Evolutionary conservation across 768 basidiomycete genomes (phyloP).

Genomic region (Lactarius evosmus): DNA sequence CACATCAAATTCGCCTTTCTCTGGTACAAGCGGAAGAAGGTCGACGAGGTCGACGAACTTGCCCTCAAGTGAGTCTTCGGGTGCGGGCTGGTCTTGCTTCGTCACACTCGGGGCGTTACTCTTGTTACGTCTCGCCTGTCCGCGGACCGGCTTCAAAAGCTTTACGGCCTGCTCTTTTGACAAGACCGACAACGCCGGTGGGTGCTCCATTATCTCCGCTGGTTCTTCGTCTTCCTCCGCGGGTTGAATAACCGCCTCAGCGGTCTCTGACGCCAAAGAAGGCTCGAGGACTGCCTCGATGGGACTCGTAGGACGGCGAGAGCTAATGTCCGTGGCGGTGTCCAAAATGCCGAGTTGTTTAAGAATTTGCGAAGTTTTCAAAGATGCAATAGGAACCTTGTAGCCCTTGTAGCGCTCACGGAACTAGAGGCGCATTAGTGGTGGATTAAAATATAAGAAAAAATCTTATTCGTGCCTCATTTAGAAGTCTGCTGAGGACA

Average conservation of each 20-base stretch:
- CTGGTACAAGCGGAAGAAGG: conserved; percentile 75
- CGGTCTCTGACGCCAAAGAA: neutral
- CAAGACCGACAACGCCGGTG: conserved; percentile 30
- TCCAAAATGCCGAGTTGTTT: conserved; percentile 35
- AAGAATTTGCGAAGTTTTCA: conserved; percentile 37
- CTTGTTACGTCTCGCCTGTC: neutral
- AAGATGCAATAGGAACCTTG: conserved; percentile 54
- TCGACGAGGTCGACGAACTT: conserved; percentile 75
- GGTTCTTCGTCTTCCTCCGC: conserved; percentile 29
- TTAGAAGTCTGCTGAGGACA: conserved; percentile 65
- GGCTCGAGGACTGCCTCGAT: conserved; percentile 23
- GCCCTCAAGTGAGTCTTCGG: conserved; percentile 33
- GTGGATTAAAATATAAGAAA: neutral
- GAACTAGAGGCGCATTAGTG: conserved; percentile 20
- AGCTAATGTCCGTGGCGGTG: conserved; percentile 41
- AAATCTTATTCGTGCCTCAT: conserved; percentile 59
- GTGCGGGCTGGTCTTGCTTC: neutral
- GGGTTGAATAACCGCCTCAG: conserved; percentile 24
- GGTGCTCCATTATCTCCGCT: conserved; percentile 31
- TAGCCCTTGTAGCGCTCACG: conserved; percentile 45
- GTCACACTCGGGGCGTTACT: neutral
- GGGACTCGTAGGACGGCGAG: conserved; percentile 28
- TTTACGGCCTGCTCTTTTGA: conserved; percentile 31
- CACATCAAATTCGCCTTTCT: conserved; percentile 85
- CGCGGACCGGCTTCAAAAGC: conserved; percentile 1